These are phyloP conservation scores for Picochlorum sp. DNA, from an alignment of 139 green algal genomes.

Conservation along the genomic window DNA sequence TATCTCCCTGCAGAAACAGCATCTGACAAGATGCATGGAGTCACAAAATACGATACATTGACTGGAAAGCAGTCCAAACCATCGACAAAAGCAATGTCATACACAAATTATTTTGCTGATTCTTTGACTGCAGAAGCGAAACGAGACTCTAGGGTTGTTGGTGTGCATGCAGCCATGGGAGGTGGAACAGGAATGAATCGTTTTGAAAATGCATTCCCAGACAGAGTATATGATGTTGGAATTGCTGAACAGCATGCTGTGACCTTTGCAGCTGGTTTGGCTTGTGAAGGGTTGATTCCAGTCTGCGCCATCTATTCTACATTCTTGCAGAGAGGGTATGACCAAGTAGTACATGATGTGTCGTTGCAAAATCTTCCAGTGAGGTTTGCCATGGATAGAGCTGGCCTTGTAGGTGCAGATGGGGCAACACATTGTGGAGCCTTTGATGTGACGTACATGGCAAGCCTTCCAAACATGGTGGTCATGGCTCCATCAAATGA, in stretches of 20 bases:
- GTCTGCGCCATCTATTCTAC: conserved; percentile 96
- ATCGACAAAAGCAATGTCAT: conserved; percentile 59
- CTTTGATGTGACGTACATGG: conserved; percentile 95
- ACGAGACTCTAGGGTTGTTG: conserved; percentile 80
- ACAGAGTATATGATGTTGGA: conserved; percentile 93
- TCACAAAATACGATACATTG: conserved; percentile 90
- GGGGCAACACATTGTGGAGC: conserved; percentile 91
- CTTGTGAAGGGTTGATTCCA: conserved; percentile 86
- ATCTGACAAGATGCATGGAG: conserved; percentile 94
- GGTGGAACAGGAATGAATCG: conserved; percentile 92
- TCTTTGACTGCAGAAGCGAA: conserved; percentile 89
- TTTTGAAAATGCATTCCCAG: conserved; percentile 61
- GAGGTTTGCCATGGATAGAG: conserved; percentile 97
- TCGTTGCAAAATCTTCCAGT: conserved; percentile 96
- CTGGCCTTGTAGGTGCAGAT: conserved; percentile 93
- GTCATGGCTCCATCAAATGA: conserved; percentile 94
- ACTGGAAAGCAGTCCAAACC: conserved; percentile 86
- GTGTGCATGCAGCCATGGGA: conserved; percentile 96
- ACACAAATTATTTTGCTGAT: conserved; percentile 99
- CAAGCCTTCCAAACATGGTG: conserved; percentile 94
- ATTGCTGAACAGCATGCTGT: conserved; percentile 99
- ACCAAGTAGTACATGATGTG: conserved; percentile 97
- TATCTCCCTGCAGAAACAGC: conserved; percentile 91
- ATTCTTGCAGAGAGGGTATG: conserved; percentile 97
- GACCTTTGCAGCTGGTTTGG: conserved; percentile 92